Conservation (phyloP, 1,284 basidiomycete genomes). For the Earliella scabrosa region DNA sequence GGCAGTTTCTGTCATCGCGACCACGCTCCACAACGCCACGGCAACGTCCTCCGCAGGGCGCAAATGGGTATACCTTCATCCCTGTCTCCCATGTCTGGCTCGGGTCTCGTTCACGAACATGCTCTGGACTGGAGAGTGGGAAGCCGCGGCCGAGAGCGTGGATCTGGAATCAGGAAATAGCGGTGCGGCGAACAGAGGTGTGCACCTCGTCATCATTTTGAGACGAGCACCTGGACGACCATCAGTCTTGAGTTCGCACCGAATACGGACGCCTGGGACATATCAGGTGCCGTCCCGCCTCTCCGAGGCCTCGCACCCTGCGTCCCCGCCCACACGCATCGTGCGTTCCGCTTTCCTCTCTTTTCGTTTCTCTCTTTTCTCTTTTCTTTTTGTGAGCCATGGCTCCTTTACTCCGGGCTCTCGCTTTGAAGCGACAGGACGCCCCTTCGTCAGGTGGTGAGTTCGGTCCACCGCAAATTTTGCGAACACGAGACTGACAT, state of each 20-base stretch:
- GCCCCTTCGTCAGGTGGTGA: slow-evolving; percentile 21
- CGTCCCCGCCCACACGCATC: slow-evolving; percentile 14
- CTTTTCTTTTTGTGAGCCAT: slow-evolving; percentile 11
- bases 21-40: no score
- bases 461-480: background rate
- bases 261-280: background rate
- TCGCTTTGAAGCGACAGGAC: slow-evolving; percentile 22
- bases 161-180: background rate
- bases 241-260: slow-evolving; percentile 16
- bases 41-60: no score
- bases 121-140: no score
- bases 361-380: slow-evolving; percentile 1
- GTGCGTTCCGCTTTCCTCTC: slow-evolving; percentile 11
- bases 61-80: no score
- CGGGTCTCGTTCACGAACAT: no score
- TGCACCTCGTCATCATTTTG: slow-evolving; percentile 13
- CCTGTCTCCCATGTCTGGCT: no score
- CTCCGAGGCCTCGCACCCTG: slow-evolving; percentile 13
- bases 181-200: slow-evolving; percentile 12
- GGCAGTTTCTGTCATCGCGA: no score
- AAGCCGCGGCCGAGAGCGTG: background rate
- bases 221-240: slow-evolving; percentile 18
- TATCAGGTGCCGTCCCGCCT: slow-evolving; percentile 4
- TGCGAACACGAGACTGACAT: background rate
- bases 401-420: slow-evolving; percentile 20